Base-by-base conservation (phyloP, 2,329 filamentous ascomycete genomes). In the Raffaelea arxii region DNA sequence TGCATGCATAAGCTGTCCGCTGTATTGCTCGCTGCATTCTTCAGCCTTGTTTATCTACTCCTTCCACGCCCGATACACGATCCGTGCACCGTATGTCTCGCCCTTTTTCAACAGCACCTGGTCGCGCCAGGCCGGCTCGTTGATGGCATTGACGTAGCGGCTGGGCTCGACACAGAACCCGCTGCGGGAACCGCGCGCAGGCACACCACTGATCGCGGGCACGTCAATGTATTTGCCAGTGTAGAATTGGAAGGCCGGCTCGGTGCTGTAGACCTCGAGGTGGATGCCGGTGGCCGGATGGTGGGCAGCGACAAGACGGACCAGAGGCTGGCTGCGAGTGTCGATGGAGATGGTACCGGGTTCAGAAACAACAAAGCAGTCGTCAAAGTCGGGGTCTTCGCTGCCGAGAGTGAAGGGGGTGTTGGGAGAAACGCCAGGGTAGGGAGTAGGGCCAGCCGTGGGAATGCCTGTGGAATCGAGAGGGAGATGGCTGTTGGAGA, bases 231-330 rank as follows among this genome's bases (percentile, higher is more conserved):
- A 83, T 59, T 86, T 83, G 53, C 91, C 92, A 0, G 89, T 94
- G 67, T 97, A 97, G 68, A 96, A 94, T 65, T 97, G 91, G 72
- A 96, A 97, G 0, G 88, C 86, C 0, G 92, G 92, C 70, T 97
- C 91, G 0, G 91, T 97, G 69, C 86, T 92, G 58, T 80, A 71
- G 6, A 95, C 84, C 64, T 96, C 86, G 43, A 97, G 78, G 61
- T 94, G 84, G 54, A 96, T 74, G 52, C 80, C 78, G 24, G 81
- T 84, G 43, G 70, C 71, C 6, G 87, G 78, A 63, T 96, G 87
- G 63, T 76, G 77, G 49, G 92, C 85, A 22, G 77, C 70, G 40
- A 86, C 78, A 40, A 91, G 77, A 49, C 76, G 79, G 48, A 71
- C 74, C 35, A 95, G 70, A 1, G 84, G 77, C 47, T 67, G 54